phyloP scores from a whole-genome alignment of 2,329 filamentous ascomycete species.

The Zymoseptoria tritici region DNA sequence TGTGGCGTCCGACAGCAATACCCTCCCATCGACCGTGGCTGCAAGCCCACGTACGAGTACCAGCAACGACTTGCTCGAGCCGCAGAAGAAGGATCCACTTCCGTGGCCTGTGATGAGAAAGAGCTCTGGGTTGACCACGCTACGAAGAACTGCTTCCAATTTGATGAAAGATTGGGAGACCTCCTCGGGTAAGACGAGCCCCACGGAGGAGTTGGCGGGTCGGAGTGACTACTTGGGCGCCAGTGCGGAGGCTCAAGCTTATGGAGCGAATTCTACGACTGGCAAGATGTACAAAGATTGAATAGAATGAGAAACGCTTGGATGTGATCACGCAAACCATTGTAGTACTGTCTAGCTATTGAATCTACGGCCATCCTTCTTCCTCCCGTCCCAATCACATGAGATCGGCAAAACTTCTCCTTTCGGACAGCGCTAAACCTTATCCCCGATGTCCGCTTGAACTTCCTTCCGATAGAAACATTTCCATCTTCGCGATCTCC shows the following conservation, averaged over 20 bases:
- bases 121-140: conserved; percentile 59
- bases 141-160: conserved; percentile 75
- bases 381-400: background rate
- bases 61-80: conserved; percentile 8
- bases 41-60: conserved; percentile 17
- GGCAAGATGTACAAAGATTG: conserved; percentile 14
- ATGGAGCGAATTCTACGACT: conserved; percentile 4
- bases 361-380: too few species aligned
- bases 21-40: conserved; percentile 21
- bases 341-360: background rate
- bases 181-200: conserved; percentile 46
- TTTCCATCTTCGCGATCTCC: background rate
- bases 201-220: conserved; percentile 19
- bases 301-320: conserved; percentile 2
- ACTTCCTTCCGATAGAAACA: background rate
- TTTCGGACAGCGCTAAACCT: background rate
- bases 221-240: conserved; percentile 23
- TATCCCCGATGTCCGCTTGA: background rate
- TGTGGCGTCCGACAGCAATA: conserved; percentile 20
- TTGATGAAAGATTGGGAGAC: conserved; percentile 91
- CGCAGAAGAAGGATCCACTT: conserved; percentile 35
- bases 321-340: background rate
- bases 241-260: conserved; percentile 19
- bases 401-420: background rate
- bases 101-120: conserved; percentile 66